Percentiles rank a stretch among this genome's conserved stretches.
phyloP scores from a whole-genome alignment of 2,329 filamentous ascomycete species.

The Colletotrichum cuscutae region DNA sequence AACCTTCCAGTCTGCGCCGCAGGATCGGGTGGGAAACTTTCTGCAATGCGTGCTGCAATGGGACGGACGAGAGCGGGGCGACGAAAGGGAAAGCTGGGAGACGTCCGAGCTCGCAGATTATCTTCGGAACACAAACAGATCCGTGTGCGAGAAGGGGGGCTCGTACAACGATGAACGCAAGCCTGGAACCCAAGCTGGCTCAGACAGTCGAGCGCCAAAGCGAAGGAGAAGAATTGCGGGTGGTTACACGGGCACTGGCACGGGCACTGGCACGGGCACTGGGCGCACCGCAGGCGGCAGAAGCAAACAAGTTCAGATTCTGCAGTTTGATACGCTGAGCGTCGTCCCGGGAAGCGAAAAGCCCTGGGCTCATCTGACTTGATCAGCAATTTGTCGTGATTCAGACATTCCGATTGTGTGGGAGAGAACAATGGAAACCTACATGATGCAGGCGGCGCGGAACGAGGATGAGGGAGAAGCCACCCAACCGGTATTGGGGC shows the following conservation, averaged over 20 bases:
- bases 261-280: no score
- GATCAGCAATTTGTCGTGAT: constrained; percentile 27
- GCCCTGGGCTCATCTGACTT: constrained; percentile 27
- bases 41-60: background rate
- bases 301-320: constrained; percentile 26
- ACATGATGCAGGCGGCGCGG: background rate
- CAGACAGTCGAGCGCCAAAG: background rate
- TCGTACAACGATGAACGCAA: background rate
- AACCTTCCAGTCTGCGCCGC: constrained; percentile 7
- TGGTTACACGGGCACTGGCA: constrained; percentile 10
- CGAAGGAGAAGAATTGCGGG: background rate
- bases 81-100: background rate
- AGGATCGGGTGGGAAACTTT: background rate
- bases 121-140: background rate
- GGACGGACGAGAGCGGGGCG: background rate
- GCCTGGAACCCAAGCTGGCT: constrained; percentile 13
- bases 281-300: background rate
- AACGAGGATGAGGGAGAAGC: background rate
- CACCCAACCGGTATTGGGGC: background rate
- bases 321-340: constrained; percentile 21
- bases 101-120: background rate
- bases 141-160: background rate
- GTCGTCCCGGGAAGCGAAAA: constrained; percentile 26
- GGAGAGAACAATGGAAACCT: constrained; percentile 1
- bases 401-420: constrained; percentile 23